phyloP scores from a whole-genome alignment of 2,329 filamentous ascomycete species.

The Fusarium sp. region DNA sequence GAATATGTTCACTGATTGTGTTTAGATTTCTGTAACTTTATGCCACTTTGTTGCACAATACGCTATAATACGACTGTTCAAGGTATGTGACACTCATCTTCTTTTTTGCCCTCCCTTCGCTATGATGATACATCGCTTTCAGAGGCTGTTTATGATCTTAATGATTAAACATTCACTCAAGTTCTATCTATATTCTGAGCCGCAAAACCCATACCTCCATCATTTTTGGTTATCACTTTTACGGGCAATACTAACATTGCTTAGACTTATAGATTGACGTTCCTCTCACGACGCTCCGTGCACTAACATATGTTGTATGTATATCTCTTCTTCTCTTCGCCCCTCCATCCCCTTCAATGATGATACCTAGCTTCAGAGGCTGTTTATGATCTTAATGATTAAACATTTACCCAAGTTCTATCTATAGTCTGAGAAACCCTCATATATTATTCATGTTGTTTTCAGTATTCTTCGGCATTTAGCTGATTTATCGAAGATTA shows the following conservation, averaged over 20 bases:
- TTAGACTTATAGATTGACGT: background rate
- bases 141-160: slow-evolving; percentile 54
- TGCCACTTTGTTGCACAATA: background rate
- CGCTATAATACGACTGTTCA: background rate
- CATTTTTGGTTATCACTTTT: background rate
- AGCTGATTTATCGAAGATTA: background rate
- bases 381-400: slow-evolving; percentile 62
- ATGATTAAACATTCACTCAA: slow-evolving; percentile 55
- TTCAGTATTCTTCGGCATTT: background rate
- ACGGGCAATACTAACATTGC: background rate
- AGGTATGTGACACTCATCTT: slow-evolving; percentile 39
- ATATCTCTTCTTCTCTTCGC: background rate
- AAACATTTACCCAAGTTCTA: slow-evolving; percentile 49
- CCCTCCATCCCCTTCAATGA: slow-evolving; percentile 48
- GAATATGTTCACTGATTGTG: slow-evolving; percentile 10
- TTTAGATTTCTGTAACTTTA: background rate
- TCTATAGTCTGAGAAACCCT: slow-evolving; percentile 39
- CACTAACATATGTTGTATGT: background rate
- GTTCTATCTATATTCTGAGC: slow-evolving; percentile 42
- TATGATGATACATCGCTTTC: slow-evolving; percentile 53
- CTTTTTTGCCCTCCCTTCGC: slow-evolving; percentile 20
- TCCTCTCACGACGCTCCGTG: background rate
- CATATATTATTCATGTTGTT: background rate
- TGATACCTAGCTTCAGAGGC: slow-evolving; percentile 58
- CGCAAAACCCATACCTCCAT: background rate